These are phyloP conservation scores for Parachaetomium inaequale DNA, from an alignment of 495 filamentous ascomycete species.

Conservation along the genomic window DNA sequence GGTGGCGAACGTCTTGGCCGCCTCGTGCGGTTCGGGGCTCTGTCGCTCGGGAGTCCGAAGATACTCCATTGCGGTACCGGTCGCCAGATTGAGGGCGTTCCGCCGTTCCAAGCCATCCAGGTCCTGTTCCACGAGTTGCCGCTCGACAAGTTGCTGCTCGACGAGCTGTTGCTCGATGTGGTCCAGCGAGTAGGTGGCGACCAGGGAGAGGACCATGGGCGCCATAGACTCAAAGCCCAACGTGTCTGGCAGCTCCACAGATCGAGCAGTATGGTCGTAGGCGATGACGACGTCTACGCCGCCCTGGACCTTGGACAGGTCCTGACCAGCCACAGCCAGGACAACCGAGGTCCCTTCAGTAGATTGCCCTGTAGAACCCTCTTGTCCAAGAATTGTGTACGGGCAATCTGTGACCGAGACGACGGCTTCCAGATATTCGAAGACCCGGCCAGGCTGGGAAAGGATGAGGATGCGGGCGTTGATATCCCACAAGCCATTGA, in stretches of 20 bases:
- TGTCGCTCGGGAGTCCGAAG: conserved; percentile 31
- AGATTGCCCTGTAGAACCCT: background rate
- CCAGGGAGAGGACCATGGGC: conserved; percentile 34
- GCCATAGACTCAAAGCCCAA: conserved; percentile 16
- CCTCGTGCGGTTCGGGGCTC: conserved; percentile 29
- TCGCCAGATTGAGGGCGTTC: conserved; percentile 39
- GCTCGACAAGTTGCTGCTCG: too few species aligned
- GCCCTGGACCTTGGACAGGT: conserved; percentile 17
- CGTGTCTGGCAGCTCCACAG: conserved; percentile 16
- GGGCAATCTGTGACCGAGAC: conserved; percentile 29
- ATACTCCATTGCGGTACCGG: conserved; percentile 29
- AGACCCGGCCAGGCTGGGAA: conserved; percentile 34
- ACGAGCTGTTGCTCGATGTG: conserved; percentile 43
- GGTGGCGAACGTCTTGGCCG: conserved; percentile 37
- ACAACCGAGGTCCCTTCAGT: conserved; percentile 19
- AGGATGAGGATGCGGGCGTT: conserved; percentile 40
- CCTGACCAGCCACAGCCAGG: conserved; percentile 23
- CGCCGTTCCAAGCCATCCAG: conserved; percentile 37
- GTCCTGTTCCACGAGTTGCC: conserved; percentile 18
- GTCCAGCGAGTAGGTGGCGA: conserved; percentile 43
- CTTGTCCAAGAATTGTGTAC: conserved; percentile 22
- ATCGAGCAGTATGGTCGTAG: conserved; percentile 40
- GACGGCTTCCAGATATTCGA: conserved; percentile 40
- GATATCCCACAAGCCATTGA: conserved; percentile 31
- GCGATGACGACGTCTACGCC: conserved; percentile 38